Evolutionary conservation across 148 eudicot species (phyloP), one percentile per base, ranked within the genome.

Genomic region (Hydrangea macrophylla): DNA sequence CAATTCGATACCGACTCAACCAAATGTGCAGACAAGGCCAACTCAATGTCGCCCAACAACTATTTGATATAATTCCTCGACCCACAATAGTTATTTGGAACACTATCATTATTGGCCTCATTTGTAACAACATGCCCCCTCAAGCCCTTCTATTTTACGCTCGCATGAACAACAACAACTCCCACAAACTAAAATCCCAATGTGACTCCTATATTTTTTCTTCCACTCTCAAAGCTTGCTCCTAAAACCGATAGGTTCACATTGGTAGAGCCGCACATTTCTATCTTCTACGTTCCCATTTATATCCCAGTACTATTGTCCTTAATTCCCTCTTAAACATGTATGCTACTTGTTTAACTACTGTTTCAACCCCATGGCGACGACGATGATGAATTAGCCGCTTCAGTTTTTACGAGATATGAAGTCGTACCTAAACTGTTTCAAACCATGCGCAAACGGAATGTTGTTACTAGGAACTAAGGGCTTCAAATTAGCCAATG

Each of bases 41-140:
- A 60, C 74, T 76, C 70, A 74, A 72, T 37, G 55, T 87, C 70
- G 92, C 88, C 31, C 86, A 78, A 83, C 88, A 87, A 54, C 50
- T 84, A 82, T 84, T 87, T 78, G 89, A 87, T 67, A 42, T 57
- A 80, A 73, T 87, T 83, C 89, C 86, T 33, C 70, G 69, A 33
- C 90, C 87, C 77, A 86, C 71, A 8, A 88, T 84, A 58, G 95
- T 86, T 5, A 70, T 88, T 24, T 88, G 90, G 87, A 88, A 88
- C 81, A 82, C 90, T 0, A 82, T 88, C 0, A 80, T 88, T 8
- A 88, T 88, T 74, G 90, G 95, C 39, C 82, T 76, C 54, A 78
- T 89, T n/a, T 89, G 95, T 72, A 89, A 89, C 57, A 73, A 77
- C 48, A 64, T 89, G 66, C 73, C 86, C 68, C 65, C 68, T 11